Percentiles rank a stretch among this genome's conserved stretches.
Conservation (phyloP, 2,329 filamentous ascomycete species). For the Fusarium pseudocircinatum region DNA sequence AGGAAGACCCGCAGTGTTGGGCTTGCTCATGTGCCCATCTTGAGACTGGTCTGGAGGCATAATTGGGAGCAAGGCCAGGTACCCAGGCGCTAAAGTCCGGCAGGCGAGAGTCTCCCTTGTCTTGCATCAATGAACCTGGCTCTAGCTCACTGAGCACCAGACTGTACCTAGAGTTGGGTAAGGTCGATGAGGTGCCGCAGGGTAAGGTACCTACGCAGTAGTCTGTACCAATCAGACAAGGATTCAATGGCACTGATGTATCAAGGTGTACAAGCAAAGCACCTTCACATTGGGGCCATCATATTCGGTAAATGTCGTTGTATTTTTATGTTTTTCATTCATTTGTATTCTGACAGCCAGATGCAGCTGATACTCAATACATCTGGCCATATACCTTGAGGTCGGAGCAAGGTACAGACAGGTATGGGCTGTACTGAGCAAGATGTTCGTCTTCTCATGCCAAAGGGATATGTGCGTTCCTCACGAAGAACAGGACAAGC, state of each 20-base stretch:
- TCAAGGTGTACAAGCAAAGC: not conserved
- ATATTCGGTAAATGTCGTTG: not conserved
- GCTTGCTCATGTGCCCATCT: slow-evolving; percentile 60
- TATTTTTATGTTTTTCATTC: not conserved
- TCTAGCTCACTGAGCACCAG: not conserved
- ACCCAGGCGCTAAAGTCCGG: slow-evolving; percentile 18
- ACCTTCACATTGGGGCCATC: not conserved
- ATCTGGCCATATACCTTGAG: not conserved
- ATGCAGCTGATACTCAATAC: not conserved
- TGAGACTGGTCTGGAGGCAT: slow-evolving; percentile 48
- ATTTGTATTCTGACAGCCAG: not conserved
- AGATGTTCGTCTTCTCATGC: not conserved
- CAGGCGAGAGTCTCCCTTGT: slow-evolving; percentile 23
- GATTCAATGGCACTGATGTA: not conserved
- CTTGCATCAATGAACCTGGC: not conserved
- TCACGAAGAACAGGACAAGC: not conserved
- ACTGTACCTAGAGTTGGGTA: not conserved
- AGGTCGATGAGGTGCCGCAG: slow-evolving; percentile 1
- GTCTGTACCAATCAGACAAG: slow-evolving; percentile 1
- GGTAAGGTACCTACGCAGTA: slow-evolving; percentile 11
- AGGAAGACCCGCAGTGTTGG: slow-evolving; percentile 51
- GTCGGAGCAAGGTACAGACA: not conserved
- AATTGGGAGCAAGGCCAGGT: slow-evolving; percentile 18
- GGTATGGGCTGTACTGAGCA: not conserved
- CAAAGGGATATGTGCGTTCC: not conserved